Percentiles rank a stretch among this genome's conserved stretches.
These are phyloP conservation scores for Tolypocladium ophioglossoides DNA, from an alignment of 2,329 filamentous ascomycete species.

Conservation along the genomic window DNA sequence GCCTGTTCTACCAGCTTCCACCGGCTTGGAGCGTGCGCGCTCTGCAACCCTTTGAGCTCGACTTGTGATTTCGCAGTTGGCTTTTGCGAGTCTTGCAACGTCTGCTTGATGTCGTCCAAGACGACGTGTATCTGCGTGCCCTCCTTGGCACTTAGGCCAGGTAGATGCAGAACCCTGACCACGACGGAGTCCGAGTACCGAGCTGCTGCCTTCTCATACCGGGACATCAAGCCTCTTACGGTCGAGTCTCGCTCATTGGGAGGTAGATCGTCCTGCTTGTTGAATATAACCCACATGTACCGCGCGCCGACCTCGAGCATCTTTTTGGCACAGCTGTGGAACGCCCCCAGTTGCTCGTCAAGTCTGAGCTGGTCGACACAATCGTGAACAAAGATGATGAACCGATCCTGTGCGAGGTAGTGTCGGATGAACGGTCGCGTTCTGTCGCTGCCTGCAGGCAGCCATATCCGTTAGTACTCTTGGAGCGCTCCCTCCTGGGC, in stretches of 20 bases:
- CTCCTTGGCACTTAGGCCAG: slow-evolving; percentile 13
- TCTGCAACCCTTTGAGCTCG: too few relatives aligned
- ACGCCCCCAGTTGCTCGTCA: slow-evolving; percentile 14
- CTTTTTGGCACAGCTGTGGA: slow-evolving; percentile 10
- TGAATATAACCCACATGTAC: slow-evolving; percentile 19
- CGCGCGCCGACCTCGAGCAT: slow-evolving; percentile 9
- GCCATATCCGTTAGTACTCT: background rate
- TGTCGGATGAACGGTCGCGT: slow-evolving; percentile 15
- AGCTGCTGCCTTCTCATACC: slow-evolving; percentile 8
- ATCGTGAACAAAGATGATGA: slow-evolving; percentile 18
- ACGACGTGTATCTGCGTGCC: slow-evolving; percentile 8
- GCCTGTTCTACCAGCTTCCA: background rate
- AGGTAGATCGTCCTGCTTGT: slow-evolving; percentile 18
- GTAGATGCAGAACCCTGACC: slow-evolving; percentile 11
- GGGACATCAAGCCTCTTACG: slow-evolving; percentile 3
- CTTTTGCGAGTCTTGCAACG: background rate
- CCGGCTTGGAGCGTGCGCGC: background rate
- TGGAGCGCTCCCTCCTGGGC: background rate
- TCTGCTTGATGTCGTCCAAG: background rate
- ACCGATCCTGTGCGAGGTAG: slow-evolving; percentile 13
- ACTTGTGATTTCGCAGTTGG: background rate
- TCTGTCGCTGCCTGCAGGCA: slow-evolving; percentile 13
- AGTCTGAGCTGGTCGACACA: slow-evolving; percentile 13
- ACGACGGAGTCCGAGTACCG: slow-evolving; percentile 3
- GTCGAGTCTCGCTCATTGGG: slow-evolving; percentile 6